Evolutionary conservation across 345 rosid species (phyloP).

Genomic region (Eucalyptus grandis): DNA sequence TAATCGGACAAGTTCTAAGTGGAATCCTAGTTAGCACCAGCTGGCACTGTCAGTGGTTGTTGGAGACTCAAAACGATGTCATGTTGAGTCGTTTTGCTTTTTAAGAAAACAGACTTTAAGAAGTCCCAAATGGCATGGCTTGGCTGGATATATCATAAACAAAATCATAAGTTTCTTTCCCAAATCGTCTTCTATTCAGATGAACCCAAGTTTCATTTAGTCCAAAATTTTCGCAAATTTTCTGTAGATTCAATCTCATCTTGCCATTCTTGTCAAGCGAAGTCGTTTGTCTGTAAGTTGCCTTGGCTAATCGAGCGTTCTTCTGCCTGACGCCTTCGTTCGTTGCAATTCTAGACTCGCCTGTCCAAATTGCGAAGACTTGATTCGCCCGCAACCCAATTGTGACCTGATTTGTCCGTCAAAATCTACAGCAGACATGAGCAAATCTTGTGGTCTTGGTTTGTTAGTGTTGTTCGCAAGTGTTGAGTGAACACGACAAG

Average conservation of each 20-base stretch:
- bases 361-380: not conserved
- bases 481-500: not conserved
- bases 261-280: not conserved
- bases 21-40: no score
- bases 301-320: not conserved
- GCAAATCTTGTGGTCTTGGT: not conserved
- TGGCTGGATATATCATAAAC: not conserved
- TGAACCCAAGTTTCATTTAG: not conserved
- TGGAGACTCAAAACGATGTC: no score
- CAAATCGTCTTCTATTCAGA: not conserved
- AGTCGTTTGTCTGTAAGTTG: not conserved
- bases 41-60: no score
- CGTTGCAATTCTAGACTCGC: not conserved
- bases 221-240: not conserved
- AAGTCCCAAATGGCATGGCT: not conserved
- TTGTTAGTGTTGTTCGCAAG: not conserved
- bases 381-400: not conserved
- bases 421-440: not conserved
- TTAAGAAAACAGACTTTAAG: not conserved
- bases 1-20: no score
- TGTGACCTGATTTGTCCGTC: not conserved
- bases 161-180: not conserved
- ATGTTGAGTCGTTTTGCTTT: no score
- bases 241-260: not conserved
- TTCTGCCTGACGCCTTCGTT: not conserved